Evolutionary conservation across 2,329 filamentous ascomycete species (phyloP), one percentile per base, ranked within the genome.

Genomic region (Exophiala sp.): DNA sequence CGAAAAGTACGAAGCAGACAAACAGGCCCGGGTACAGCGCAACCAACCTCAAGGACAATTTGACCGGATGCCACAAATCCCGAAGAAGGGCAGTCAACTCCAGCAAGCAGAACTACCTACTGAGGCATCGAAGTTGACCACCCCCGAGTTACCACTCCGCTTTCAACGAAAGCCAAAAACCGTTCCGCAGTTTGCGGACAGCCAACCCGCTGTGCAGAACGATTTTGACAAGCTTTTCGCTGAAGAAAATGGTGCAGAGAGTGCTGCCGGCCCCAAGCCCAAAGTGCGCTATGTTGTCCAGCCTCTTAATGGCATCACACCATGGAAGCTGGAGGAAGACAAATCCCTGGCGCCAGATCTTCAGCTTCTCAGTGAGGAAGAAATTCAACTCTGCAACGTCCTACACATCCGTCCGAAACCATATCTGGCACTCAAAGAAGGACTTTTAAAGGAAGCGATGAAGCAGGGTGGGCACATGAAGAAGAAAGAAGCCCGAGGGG

Each of bases 381-480:
- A 98, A 67, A 74, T 81, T 3, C 88, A 95, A 62, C 73, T 98
- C 0, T 98, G 93, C 71, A 86, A 87, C 60, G 78, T 85, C 34
- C 78, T 95, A 11, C 81, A 89, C 35, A 72, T 98, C 45, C 86
- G 93, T 67, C 93, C 93, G 0, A 98, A 98, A 71, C 88, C 93
- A 1, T 98, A 96, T 66, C 70, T 96, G 3, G 88, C 88, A 64
- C 88, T 97, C 68, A 98, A 98, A 69, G 89, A 96, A 66, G 83
- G 86, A 54, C 75, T 97, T n/a, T 70, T 97, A 45, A 87, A 88
- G 62, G 91, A 97, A 65, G 88, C 91, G 0, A 80, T 95, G 66
- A 93, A 91, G 70, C 83, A 83, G 51, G 91, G 93, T 51, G 93
- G 93, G 1, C 80, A 77, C 10, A 71, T 98, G 6, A 97, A 95